A percentile compares a stretch with the other conserved stretches of the same genome.
These are phyloP conservation scores for Leccinum fibrillosum DNA, from an alignment of 768 basidiomycete species.

Conservation along the genomic window DNA sequence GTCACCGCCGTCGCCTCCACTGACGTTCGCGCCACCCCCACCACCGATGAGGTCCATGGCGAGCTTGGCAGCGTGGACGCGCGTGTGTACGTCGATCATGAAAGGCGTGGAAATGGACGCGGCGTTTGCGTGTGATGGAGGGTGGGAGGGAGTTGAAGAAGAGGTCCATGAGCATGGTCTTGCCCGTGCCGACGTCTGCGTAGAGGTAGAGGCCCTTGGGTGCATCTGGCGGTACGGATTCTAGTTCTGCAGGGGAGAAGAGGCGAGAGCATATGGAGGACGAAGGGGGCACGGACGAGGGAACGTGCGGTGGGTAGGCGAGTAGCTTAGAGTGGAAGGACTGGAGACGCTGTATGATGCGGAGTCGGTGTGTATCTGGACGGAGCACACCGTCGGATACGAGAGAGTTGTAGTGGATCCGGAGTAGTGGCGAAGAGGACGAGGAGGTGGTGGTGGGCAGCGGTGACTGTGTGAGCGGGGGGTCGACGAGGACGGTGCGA, in stretches of 20 bases:
- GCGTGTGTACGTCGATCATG: constrained; percentile 98
- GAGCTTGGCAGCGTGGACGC: constrained; percentile 80
- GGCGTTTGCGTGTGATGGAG: constrained; percentile 64
- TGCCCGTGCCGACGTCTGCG: constrained; percentile 96
- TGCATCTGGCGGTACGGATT: constrained; percentile 44
- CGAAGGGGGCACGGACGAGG: constrained; percentile 35
- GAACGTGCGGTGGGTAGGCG: constrained; percentile 63
- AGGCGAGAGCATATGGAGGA: constrained; percentile 23
- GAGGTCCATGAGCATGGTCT: constrained; percentile 99
- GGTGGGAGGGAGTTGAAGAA: constrained; percentile 83
- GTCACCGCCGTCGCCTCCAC: constrained; percentile 49
- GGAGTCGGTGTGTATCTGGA: constrained; percentile 79
- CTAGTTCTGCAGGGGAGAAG: constrained; percentile 25
- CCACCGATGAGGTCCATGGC: constrained; percentile 57
- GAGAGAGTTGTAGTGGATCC: constrained; percentile 42
- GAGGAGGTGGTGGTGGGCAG: background rate
- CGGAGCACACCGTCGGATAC: constrained; percentile 53
- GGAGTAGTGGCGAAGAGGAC: constrained; percentile 23
- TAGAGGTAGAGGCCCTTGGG: constrained; percentile 93
- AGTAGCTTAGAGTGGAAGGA: constrained; percentile 68
- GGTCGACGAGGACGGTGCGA: background rate
- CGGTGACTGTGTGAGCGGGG: background rate
- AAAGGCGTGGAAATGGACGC: constrained; percentile 97
- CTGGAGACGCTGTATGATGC: constrained; percentile 81
- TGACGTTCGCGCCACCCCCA: constrained; percentile 25